Conservation (phyloP, 2,329 filamentous ascomycete species). For the Pestalotiopsis sp. region DNA sequence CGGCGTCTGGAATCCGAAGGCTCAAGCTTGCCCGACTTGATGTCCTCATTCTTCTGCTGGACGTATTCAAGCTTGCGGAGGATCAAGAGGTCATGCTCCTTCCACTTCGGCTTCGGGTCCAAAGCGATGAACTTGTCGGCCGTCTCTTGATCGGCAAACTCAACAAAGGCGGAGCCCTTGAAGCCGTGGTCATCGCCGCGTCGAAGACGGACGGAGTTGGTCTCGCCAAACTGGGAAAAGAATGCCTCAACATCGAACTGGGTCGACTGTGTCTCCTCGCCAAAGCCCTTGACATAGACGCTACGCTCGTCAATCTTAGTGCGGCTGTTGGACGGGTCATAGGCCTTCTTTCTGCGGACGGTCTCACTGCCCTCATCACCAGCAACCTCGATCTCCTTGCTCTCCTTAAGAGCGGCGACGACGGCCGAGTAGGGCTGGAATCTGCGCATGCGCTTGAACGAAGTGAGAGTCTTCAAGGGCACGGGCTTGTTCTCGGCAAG, state of each 20-base stretch:
- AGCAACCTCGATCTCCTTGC: slow-evolving; percentile 70
- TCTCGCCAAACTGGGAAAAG: slow-evolving; percentile 78
- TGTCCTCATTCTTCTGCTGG: slow-evolving; percentile 73
- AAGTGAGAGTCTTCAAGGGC: slow-evolving; percentile 73
- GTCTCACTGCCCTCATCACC: slow-evolving; percentile 73
- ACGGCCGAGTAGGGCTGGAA: slow-evolving; percentile 89
- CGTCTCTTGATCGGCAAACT: slow-evolving; percentile 79
- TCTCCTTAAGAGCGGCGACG: slow-evolving; percentile 79
- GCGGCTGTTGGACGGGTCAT: slow-evolving; percentile 55
- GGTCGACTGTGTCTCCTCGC: slow-evolving; percentile 77
- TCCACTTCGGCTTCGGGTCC: slow-evolving; percentile 82
- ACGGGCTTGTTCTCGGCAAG: slow-evolving; percentile 83
- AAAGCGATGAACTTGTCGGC: slow-evolving; percentile 79
- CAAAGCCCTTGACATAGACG: slow-evolving; percentile 94
- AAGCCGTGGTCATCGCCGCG: slow-evolving; percentile 73
- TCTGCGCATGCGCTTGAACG: slow-evolving; percentile 93
- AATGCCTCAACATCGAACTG: slow-evolving; percentile 95
- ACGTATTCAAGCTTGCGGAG: slow-evolving; percentile 90
- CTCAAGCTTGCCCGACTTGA: slow-evolving; percentile 69
- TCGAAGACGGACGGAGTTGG: slow-evolving; percentile 84
- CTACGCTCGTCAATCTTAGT: slow-evolving; percentile 71
- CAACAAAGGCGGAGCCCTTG: slow-evolving; percentile 96
- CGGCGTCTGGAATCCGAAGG: slow-evolving; percentile 46
- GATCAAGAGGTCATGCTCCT: slow-evolving; percentile 76
- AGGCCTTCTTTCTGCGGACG: slow-evolving; percentile 76